phyloP scores from a whole-genome alignment of 2,329 filamentous ascomycete species.

The Didymella segeticola region DNA sequence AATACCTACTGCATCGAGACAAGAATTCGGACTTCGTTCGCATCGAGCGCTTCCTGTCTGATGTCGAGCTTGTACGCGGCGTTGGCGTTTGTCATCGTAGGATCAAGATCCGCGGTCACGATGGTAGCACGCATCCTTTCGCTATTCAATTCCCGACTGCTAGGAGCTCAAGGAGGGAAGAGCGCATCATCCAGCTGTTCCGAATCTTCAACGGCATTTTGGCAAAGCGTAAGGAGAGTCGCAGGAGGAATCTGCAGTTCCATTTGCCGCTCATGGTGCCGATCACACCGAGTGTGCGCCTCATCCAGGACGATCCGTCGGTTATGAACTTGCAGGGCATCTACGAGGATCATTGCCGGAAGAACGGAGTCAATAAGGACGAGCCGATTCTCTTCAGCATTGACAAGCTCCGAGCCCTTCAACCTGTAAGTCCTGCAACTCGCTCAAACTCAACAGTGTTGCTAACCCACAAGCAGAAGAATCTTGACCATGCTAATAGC shows the following conservation, averaged over 20 bases:
- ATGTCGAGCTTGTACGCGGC: conserved; percentile 89
- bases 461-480: conserved; percentile 59
- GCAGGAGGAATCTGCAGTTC: conserved; percentile 92
- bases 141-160: conserved; percentile 95
- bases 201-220: conserved; percentile 95
- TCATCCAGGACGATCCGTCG: conserved; percentile 94
- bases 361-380: conserved; percentile 87
- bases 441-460: conserved; percentile 16
- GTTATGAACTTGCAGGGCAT: conserved; percentile 94
- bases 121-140: conserved; percentile 96
- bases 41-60: conserved; percentile 94
- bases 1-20: conserved; percentile 96
- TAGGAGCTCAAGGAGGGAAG: conserved; percentile 89
- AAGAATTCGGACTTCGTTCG: conserved; percentile 99
- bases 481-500: conserved; percentile 71
- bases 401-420: conserved; percentile 83
- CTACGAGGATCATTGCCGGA: conserved; percentile 94
- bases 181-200: conserved; percentile 95
- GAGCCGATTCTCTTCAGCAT: conserved; percentile 94
- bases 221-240: conserved; percentile 90
- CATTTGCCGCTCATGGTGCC: conserved; percentile 96
- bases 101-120: conserved; percentile 94
- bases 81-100: conserved; percentile 91
- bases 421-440: conserved; percentile 37
- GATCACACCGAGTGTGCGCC: conserved; percentile 88